Evolutionary conservation across 2,329 filamentous ascomycete species (phyloP).

Genomic region (Alternaria longipes): DNA sequence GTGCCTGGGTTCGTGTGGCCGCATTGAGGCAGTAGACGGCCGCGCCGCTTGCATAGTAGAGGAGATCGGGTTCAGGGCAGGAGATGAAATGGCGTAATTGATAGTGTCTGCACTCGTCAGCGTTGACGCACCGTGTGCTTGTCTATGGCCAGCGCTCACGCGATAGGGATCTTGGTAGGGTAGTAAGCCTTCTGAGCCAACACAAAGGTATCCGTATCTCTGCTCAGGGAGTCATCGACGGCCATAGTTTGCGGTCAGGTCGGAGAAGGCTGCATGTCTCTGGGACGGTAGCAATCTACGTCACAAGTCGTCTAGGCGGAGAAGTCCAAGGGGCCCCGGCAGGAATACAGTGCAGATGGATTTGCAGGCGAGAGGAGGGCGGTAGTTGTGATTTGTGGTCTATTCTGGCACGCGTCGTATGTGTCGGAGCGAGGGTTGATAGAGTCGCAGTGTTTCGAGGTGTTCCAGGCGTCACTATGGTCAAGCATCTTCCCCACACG

Average conservation of each 20-base stretch:
- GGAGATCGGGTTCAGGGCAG: slow-evolving; percentile 75
- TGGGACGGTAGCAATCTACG: slow-evolving; percentile 23
- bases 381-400: neutral
- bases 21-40: slow-evolving; percentile 69
- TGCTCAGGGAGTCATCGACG: slow-evolving; percentile 54
- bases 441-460: slow-evolving; percentile 16
- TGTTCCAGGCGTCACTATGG: slow-evolving; percentile 16
- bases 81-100: slow-evolving; percentile 91
- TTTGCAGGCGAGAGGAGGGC: neutral
- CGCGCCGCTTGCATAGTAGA: slow-evolving; percentile 84
- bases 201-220: slow-evolving; percentile 58
- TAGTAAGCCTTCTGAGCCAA: slow-evolving; percentile 58
- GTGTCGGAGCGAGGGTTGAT: slow-evolving; percentile 1
- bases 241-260: slow-evolving; percentile 48
- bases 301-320: slow-evolving; percentile 18
- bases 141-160: slow-evolving; percentile 45
- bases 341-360: neutral
- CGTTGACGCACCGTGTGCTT: neutral
- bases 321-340: neutral
- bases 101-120: slow-evolving; percentile 70
- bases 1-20: slow-evolving; percentile 74
- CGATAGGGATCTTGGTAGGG: slow-evolving; percentile 59
- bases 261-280: slow-evolving; percentile 41
- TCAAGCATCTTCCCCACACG: slow-evolving; percentile 26
- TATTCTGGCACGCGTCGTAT: neutral